Conservation (phyloP, 148 eudicot species). For the Amaranthus palmeri region DNA sequence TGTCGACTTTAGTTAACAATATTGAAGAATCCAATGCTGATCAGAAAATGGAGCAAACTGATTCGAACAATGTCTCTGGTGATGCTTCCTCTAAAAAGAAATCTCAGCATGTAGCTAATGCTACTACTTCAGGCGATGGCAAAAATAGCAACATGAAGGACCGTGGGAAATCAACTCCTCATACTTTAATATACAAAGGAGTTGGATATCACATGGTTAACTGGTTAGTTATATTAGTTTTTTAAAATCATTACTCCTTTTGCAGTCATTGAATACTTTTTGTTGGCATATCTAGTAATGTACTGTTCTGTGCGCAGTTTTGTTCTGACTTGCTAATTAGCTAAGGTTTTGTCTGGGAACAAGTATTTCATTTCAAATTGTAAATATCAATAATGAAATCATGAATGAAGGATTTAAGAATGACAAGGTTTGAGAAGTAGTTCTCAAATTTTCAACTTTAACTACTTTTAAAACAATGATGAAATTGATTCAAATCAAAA, state of each 20-base stretch:
- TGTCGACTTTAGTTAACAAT: constrained; percentile 22
- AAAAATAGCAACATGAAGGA: constrained; percentile 45
- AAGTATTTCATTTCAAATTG: too few relatives aligned
- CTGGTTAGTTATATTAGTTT: constrained; percentile 50
- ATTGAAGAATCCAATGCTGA: constrained; percentile 30
- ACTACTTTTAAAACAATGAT: too few relatives aligned
- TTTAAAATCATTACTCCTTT: background rate
- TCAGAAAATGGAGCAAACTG: constrained; percentile 33
- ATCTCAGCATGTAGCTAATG: constrained; percentile 29
- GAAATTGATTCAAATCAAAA: too few relatives aligned
- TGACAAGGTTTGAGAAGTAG: too few relatives aligned
- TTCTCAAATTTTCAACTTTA: too few relatives aligned
- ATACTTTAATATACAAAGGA: constrained; percentile 58
- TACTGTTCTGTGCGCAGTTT: background rate
- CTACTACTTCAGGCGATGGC: constrained; percentile 31
- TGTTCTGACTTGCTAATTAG: background rate
- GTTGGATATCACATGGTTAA: constrained; percentile 97
- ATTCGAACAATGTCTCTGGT: constrained; percentile 34
- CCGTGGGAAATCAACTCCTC: constrained; percentile 52
- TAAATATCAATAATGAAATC: too few relatives aligned
- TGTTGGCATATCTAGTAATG: background rate
- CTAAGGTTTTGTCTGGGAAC: too few relatives aligned
- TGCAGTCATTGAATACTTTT: background rate
- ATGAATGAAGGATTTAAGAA: too few relatives aligned
- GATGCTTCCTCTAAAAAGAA: constrained; percentile 28